Conservation (phyloP, 257 asterid species). For the Solanum ahanhuiri region DNA sequence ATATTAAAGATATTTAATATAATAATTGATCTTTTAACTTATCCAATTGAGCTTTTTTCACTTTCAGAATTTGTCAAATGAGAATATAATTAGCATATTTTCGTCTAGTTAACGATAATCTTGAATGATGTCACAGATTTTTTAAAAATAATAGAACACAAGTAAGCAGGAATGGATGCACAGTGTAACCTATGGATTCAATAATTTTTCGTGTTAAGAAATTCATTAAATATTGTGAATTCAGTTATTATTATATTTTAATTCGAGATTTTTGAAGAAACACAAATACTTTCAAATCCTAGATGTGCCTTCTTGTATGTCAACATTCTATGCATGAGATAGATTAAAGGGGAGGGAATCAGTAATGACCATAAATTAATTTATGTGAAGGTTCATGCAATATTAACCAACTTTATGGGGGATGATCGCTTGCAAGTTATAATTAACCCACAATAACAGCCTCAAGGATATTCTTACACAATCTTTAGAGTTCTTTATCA, state of each 20-base stretch:
- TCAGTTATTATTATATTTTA: too few relatives aligned
- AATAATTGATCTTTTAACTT: background rate
- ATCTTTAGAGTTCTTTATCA: background rate
- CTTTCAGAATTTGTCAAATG: background rate
- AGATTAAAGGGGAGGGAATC: too few relatives aligned
- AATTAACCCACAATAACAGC: background rate
- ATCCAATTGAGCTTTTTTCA: background rate
- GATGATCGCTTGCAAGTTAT: too few relatives aligned
- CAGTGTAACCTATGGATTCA: background rate
- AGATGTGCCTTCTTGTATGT: background rate
- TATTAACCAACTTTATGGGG: too few relatives aligned
- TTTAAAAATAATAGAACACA: background rate
- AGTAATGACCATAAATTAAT: too few relatives aligned
- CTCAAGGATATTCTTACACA: background rate
- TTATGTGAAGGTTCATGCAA: too few relatives aligned
- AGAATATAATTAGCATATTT: background rate
- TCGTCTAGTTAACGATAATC: background rate
- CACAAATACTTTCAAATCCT: background rate
- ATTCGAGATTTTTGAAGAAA: background rate
- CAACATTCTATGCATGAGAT: too few relatives aligned
- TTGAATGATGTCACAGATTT: background rate
- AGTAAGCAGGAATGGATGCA: background rate
- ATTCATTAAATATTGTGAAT: background rate
- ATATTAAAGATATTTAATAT: background rate
- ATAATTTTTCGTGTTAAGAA: background rate